phyloP scores from a whole-genome alignment of 2,329 filamentous ascomycete genomes.

The Fusarium proliferatum region DNA sequence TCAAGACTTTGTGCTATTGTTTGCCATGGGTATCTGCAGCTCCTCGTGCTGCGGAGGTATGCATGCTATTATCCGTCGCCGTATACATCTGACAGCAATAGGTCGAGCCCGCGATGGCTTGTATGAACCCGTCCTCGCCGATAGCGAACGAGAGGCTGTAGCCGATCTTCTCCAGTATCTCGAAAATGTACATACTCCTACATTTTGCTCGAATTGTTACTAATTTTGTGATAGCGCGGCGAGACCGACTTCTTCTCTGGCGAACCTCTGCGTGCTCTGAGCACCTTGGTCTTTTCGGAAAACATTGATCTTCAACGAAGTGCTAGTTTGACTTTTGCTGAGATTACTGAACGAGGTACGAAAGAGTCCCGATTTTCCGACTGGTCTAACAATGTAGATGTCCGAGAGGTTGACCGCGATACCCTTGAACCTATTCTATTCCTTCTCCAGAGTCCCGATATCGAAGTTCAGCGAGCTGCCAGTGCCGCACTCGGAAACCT shows the following conservation, averaged over 20 bases:
- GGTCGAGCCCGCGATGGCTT: conserved; percentile 83
- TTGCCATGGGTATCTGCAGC: conserved; percentile 70
- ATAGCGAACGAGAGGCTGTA: conserved; percentile 96
- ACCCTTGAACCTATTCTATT: conserved; percentile 97
- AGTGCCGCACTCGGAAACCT: conserved; percentile 96
- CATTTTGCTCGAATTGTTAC: conserved; percentile 15
- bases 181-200: conserved; percentile 80
- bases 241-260: conserved; percentile 99
- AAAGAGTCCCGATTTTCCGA: background rate
- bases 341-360: conserved; percentile 97
- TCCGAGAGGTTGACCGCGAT: conserved; percentile 92
- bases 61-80: conserved; percentile 9
- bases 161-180: conserved; percentile 95
- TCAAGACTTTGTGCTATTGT: conserved; percentile 30
- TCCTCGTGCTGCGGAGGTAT: conserved; percentile 68
- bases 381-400: conserved; percentile 71
- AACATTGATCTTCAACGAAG: conserved; percentile 98
- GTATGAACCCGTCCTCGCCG: conserved; percentile 89
- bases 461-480: conserved; percentile 95
- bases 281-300: conserved; percentile 96
- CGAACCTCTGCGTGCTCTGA: conserved; percentile 91
- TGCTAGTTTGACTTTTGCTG: conserved; percentile 97
- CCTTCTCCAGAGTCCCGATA: conserved; percentile 92
- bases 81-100: conserved; percentile 48
- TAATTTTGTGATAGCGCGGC: conserved; percentile 73